Base-by-base conservation (phyloP, 2,329 filamentous ascomycete species). In the Triangularia verruculosa region DNA sequence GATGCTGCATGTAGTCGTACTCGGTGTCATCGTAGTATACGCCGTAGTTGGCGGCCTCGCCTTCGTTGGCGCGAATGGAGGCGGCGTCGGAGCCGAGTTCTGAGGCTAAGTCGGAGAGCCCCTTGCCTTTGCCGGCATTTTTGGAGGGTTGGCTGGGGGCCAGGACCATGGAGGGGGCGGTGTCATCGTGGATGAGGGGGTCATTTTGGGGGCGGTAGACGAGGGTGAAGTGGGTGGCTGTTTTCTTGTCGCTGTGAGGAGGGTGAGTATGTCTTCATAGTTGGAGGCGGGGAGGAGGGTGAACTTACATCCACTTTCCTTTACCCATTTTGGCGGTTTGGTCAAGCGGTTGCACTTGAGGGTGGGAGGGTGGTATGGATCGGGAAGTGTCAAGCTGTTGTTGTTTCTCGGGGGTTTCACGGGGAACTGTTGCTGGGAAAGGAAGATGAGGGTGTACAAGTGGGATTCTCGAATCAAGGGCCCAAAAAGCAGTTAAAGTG, bases 1-100 rank as follows among this genome's bases (percentile, higher is more conserved):
- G 81, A 78, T 99, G 95, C 77, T 99, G 95, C 95, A 99, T 99
- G 79, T 99, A 99, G 78, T 99, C 95, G 78, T 99, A 99, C 73
- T 92, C 86, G 68, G 91, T 90, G 78, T 99, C 95, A 77, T 99
- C 96, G 76, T 85, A 99, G 82, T 91, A 99, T 68, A 99, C 86
- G 68, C 95, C 95, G 77, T 97, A 87, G 75, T 91, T 91, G 69
- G 96, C 95, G 8, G 96, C 95, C 79, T 99, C 93, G 71, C 96
- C 96, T 78, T 99, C 95, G 76, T 99, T 98, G 62, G 86, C 85
- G 70, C 93, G 88, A 68, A 97, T 87, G 65, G 78, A 79, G 51
- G 82, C 80, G 22, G 83, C 82, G 30, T 89, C 86, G 32, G 84
- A 80, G 1, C 90, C 90, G 57, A 97, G 88, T 74, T 96, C 90